Percentiles rank a stretch among this genome's conserved stretches.
phyloP scores from a whole-genome alignment of 2,329 filamentous ascomycete species.

The Chalaropsis thielavioides region DNA sequence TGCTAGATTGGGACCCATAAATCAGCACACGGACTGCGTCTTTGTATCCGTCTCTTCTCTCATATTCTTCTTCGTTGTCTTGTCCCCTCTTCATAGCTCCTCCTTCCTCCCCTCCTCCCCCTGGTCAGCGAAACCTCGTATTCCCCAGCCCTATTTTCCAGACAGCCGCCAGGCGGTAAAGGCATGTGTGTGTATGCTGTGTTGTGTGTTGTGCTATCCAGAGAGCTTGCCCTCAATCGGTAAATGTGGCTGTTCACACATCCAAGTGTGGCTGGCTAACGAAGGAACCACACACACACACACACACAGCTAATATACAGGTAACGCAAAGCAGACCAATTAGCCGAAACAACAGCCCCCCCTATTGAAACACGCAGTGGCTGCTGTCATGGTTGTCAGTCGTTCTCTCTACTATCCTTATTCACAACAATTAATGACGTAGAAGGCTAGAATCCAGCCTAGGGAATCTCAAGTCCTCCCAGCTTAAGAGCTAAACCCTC shows the following conservation, averaged over 20 bases:
- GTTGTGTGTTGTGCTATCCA: not conserved
- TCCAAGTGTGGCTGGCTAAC: not conserved
- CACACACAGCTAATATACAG: not conserved
- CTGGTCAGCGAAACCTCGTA: conserved; percentile 14
- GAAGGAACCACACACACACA: not conserved
- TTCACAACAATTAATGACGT: not conserved
- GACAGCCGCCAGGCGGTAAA: not conserved
- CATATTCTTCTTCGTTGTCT: not conserved
- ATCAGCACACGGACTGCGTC: not conserved
- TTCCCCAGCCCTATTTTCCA: conserved; percentile 15
- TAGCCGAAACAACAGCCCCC: not conserved
- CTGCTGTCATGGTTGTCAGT: not conserved
- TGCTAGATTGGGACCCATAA: not conserved
- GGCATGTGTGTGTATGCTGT: not conserved
- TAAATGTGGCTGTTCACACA: not conserved
- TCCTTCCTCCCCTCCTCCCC: conserved; percentile 1
- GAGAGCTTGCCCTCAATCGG: not conserved
- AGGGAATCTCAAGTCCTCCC: not conserved
- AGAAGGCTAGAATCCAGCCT: not conserved
- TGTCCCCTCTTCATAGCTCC: not conserved
- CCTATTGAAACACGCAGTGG: not conserved
- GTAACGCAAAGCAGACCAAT: not conserved
- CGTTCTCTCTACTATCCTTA: not conserved
- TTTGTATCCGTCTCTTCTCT: not conserved
- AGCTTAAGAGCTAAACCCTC: not conserved